Percentiles rank a stretch among this genome's conserved stretches.
These are phyloP conservation scores for Leucogyrophana mollusca DNA, from an alignment of 768 basidiomycete genomes.

Conservation along the genomic window DNA sequence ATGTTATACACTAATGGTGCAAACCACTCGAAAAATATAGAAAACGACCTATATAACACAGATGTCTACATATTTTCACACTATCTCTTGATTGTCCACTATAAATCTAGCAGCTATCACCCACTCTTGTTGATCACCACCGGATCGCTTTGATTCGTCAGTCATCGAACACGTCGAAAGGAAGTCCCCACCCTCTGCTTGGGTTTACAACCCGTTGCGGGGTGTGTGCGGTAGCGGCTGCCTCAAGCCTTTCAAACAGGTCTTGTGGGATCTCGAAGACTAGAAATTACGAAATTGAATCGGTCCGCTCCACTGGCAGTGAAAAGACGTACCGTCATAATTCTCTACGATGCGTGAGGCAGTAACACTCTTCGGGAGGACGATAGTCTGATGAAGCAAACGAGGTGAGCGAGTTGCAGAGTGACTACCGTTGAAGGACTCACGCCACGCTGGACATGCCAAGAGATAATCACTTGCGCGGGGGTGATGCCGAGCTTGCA, in stretches of 20 bases:
- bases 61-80: background rate
- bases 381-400: conserved; percentile 50
- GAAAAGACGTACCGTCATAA: conserved; percentile 46
- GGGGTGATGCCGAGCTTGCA: conserved; percentile 66
- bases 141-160: conserved; percentile 16
- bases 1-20: too few relatives aligned
- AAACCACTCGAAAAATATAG: too few relatives aligned
- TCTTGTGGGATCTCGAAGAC: conserved; percentile 35
- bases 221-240: conserved; percentile 43
- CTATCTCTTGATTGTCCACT: too few relatives aligned
- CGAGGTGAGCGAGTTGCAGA: background rate
- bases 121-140: background rate
- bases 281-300: conserved; percentile 7
- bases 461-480: conserved; percentile 72
- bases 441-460: conserved; percentile 77
- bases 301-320: background rate
- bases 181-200: conserved; percentile 57
- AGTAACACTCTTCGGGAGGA: conserved; percentile 77
- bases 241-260: conserved; percentile 40
- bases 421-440: conserved; percentile 19
- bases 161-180: conserved; percentile 62
- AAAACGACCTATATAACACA: background rate
- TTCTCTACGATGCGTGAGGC: conserved; percentile 70
- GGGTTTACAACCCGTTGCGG: conserved; percentile 60
- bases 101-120: background rate